A percentile compares a stretch with the other conserved stretches of the same genome.
phyloP scores from a whole-genome alignment of 148 eudicot species.

The Diospyros lotus region DNA sequence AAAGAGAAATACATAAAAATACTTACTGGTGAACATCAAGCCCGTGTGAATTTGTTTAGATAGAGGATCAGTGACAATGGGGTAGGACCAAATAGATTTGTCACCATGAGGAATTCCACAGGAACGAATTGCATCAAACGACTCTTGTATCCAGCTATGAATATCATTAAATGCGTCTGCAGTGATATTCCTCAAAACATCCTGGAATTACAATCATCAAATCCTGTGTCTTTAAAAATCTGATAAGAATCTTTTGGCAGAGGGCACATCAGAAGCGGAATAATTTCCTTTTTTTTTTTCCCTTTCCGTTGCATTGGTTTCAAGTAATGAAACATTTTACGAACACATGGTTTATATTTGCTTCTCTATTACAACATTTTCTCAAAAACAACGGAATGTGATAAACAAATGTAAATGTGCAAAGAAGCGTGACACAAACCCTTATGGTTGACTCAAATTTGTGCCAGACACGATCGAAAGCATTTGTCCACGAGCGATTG shows the following conservation, averaged over 20 bases:
- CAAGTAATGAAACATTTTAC: too few relatives aligned
- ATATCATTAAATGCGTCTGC: slow-evolving; percentile 52
- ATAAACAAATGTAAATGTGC: neutral
- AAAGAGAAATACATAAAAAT: neutral
- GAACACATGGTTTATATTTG: too few relatives aligned
- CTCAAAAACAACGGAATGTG: neutral
- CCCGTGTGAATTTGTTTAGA: slow-evolving; percentile 57
- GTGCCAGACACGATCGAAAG: slow-evolving; percentile 56
- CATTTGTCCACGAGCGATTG: slow-evolving; percentile 27
- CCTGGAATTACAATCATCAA: slow-evolving; percentile 40
- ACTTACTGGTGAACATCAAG: slow-evolving; percentile 76
- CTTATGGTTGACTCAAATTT: slow-evolving; percentile 56
- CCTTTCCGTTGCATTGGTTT: too few relatives aligned
- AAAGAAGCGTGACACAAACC: slow-evolving; percentile 23
- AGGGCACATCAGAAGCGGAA: neutral
- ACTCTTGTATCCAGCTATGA: slow-evolving; percentile 53
- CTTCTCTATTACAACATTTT: too few relatives aligned
- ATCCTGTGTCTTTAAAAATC: neutral
- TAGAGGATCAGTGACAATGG: slow-evolving; percentile 42
- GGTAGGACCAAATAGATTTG: slow-evolving; percentile 48
- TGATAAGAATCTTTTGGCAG: neutral
- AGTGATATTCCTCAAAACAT: slow-evolving; percentile 56
- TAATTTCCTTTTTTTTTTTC: neutral
- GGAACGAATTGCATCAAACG: slow-evolving; percentile 47
- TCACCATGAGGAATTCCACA: slow-evolving; percentile 34